Evolutionary conservation across 306 rosid genomes (phyloP).

Genomic region (Herpetospermum pedunculosum): DNA sequence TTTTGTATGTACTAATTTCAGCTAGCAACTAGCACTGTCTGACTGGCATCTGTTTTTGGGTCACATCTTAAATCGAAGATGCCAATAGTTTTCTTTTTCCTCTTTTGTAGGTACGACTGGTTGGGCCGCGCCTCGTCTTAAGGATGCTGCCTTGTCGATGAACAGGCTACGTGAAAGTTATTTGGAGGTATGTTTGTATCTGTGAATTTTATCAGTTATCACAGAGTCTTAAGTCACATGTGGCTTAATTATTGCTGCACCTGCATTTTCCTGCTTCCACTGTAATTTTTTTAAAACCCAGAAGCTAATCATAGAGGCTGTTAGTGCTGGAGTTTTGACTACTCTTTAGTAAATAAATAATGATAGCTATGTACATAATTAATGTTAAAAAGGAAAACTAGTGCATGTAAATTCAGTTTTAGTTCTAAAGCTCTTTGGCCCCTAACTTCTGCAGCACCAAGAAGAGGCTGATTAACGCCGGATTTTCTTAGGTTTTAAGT

Average conservation of each 20-base stretch:
- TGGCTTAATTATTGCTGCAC: background rate
- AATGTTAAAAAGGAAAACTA: background rate
- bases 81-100: conserved; percentile 13
- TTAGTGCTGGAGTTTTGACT: background rate
- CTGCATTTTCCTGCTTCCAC: background rate
- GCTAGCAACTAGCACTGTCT: background rate
- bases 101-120: conserved; percentile 57
- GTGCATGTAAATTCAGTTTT: background rate
- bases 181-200: conserved; percentile 51
- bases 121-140: conserved; percentile 95
- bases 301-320: background rate
- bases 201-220: background rate
- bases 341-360: background rate
- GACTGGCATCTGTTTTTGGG: background rate
- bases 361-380: background rate
- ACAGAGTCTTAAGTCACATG: background rate
- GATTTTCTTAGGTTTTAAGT: background rate
- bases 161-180: conserved; percentile 83
- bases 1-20: background rate
- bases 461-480: background rate
- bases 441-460: background rate
- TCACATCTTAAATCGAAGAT: background rate
- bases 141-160: conserved; percentile 71
- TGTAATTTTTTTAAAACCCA: background rate
- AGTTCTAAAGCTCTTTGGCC: background rate